Base-by-base conservation (phyloP, 768 basidiomycete species). In the Serendipita sp. region DNA sequence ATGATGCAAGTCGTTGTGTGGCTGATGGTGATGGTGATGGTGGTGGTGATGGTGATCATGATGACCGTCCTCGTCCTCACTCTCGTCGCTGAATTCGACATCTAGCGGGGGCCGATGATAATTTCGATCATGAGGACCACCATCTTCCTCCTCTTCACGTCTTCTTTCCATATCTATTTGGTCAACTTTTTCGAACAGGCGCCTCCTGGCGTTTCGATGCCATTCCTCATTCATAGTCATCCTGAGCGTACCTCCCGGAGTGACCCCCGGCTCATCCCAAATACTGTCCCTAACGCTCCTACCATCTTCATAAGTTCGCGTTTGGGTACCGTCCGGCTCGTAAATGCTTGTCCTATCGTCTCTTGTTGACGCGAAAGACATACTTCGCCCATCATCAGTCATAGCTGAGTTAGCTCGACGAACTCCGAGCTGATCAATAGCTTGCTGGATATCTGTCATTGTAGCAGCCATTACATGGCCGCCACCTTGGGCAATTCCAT, bases 391-490 rank as follows among this genome's bases (percentile, higher is more conserved):
- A 69, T 71, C 73, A 10, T 81, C 80, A 35, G 75, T 76, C 51
- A 41, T 41, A 8, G 56, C 56, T 10, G 56, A 60, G 34, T 60
- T 28, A 4, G 56, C 24, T 11, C 66, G 53, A 13, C 44, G 34
- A 13, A 65, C 66, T 5, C 86, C 88, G 30, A 92, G 84, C 69
- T 92, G 89, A 66, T 93, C 89, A 69, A 94, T 92, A 18, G 91
- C 92, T 68, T 89, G 77, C 73, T 95, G 89, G 3, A 95, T 89
- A 65, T 94, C 91, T 2, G 87, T 91, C 79, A 94, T 80, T 1
- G 92, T 95, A 1, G 86, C 89, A 45, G 83, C 82, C 88, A 95
- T 92, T 65, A 88, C 81, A 66, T 34, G 28, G 18, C 56, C 30
- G 10, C 56, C 56, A n/a, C 56, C 56, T 11, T 18, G 30, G 18